Conservation (phyloP, 345 rosid genomes). For the Lenwebbia sp. region DNA sequence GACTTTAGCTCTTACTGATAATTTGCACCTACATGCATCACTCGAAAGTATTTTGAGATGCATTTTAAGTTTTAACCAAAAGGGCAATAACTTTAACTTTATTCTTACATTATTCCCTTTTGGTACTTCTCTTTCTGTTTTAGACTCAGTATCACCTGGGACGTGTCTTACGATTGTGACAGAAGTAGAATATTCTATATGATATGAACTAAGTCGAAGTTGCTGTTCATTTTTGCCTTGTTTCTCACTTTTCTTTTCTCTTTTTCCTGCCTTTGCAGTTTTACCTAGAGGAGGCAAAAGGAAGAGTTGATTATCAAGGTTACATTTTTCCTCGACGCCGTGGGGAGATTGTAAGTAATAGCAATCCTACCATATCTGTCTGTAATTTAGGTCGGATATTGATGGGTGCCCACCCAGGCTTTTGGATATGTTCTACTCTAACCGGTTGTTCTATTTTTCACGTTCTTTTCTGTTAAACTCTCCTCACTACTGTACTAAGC, state of each 20-base stretch:
- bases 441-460: not conserved
- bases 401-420: not conserved
- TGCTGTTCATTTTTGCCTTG: not conserved
- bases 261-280: conserved; percentile 25
- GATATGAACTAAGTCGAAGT: not conserved
- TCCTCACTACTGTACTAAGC: not conserved
- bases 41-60: not conserved
- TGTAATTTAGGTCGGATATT: not conserved
- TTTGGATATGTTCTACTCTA: not conserved
- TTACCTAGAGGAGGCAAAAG: conserved; percentile 89
- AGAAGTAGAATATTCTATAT: not conserved
- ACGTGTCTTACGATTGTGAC: not conserved
- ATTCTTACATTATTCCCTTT: not conserved
- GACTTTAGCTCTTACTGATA: not conserved
- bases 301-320: conserved; percentile 77
- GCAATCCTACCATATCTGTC: not conserved
- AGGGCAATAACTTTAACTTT: not conserved
- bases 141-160: not conserved
- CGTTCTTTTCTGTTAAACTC: not conserved
- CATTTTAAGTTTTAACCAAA: not conserved
- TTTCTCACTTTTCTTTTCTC: not conserved
- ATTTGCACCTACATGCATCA: not conserved
- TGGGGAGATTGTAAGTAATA: conserved; percentile 60
- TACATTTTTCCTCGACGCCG: conserved; percentile 69
- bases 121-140: not conserved